phyloP scores from a whole-genome alignment of 2,329 filamentous ascomycete genomes.

The Fusarium graminum region DNA sequence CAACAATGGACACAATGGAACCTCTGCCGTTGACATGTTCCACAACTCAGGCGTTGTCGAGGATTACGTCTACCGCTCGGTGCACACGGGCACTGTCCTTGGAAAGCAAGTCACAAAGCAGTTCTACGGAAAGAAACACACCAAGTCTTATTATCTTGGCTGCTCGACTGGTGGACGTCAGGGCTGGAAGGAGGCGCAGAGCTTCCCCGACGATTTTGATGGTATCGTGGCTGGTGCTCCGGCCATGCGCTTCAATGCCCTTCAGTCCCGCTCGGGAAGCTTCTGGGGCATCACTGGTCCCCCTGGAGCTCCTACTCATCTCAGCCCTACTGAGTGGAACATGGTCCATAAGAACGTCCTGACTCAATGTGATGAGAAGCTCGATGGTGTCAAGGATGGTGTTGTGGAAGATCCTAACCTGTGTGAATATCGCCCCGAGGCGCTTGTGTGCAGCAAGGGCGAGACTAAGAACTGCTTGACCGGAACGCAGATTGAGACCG shows the following conservation, averaged over 20 bases:
- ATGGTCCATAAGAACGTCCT: slow-evolving; percentile 60
- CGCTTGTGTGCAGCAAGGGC: slow-evolving; percentile 53
- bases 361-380: slow-evolving; percentile 61
- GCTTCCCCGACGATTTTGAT: slow-evolving; percentile 69
- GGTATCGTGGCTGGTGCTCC: slow-evolving; percentile 63
- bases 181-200: slow-evolving; percentile 66
- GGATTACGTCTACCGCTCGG: slow-evolving; percentile 39
- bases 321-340: slow-evolving; percentile 53
- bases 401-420: slow-evolving; percentile 62
- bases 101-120: slow-evolving; percentile 30
- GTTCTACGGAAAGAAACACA: slow-evolving; percentile 60
- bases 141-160: slow-evolving; percentile 68
- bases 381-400: slow-evolving; percentile 64
- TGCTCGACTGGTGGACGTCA: slow-evolving; percentile 72
- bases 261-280: slow-evolving; percentile 15
- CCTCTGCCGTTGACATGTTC: slow-evolving; percentile 25
- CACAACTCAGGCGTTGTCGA: slow-evolving; percentile 28
- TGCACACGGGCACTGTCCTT: slow-evolving; percentile 33
- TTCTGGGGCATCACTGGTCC: slow-evolving; percentile 31
- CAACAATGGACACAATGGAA: slow-evolving; percentile 56
- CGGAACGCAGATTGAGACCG: slow-evolving; percentile 18
- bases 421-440: slow-evolving; percentile 60
- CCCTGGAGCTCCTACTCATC: slow-evolving; percentile 25
- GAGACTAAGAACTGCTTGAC: slow-evolving; percentile 32
- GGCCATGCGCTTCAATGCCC: slow-evolving; percentile 57